These are phyloP conservation scores for Colletotrichum siamense DNA, from an alignment of 2,329 filamentous ascomycete genomes.

Conservation along the genomic window DNA sequence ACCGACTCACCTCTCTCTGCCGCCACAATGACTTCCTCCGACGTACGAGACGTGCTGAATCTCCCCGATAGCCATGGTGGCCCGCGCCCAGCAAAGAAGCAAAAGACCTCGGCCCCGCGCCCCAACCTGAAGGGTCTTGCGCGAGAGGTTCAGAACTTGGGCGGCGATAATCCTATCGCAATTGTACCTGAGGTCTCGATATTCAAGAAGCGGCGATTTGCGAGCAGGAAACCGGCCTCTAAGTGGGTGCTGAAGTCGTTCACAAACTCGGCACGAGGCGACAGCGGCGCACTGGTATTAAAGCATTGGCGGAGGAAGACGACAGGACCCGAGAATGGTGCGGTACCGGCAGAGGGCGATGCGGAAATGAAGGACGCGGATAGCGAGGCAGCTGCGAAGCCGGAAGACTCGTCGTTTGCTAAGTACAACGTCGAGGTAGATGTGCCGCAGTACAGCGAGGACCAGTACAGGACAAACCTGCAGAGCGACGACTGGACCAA, in stretches of 20 bases:
- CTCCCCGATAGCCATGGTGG: slow-evolving; percentile 64
- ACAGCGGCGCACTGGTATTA: slow-evolving; percentile 70
- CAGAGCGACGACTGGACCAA: slow-evolving; percentile 82
- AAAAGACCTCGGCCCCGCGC: slow-evolving; percentile 67
- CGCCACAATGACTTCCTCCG: slow-evolving; percentile 71
- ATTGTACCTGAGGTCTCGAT: slow-evolving; percentile 66
- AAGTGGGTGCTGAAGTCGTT: slow-evolving; percentile 76
- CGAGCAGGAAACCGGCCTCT: slow-evolving; percentile 59
- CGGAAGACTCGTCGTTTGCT: slow-evolving; percentile 72
- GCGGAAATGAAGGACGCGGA: slow-evolving; percentile 38
- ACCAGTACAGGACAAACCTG: slow-evolving; percentile 81
- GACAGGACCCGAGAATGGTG: slow-evolving; percentile 43
- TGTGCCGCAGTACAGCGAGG: slow-evolving; percentile 82
- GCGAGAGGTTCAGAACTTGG: slow-evolving; percentile 69
- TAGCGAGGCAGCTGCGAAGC: slow-evolving; percentile 32
- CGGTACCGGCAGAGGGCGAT: slow-evolving; percentile 25
- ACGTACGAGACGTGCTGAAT: slow-evolving; percentile 89
- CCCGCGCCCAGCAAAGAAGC: slow-evolving; percentile 73
- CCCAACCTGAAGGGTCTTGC: slow-evolving; percentile 68
- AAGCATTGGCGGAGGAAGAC: slow-evolving; percentile 81
- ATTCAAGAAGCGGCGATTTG: slow-evolving; percentile 65
- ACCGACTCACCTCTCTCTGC: slow-evolving; percentile 8
- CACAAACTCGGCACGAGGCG: slow-evolving; percentile 73
- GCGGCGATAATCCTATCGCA: slow-evolving; percentile 70
- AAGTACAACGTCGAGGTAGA: slow-evolving; percentile 87